Evolutionary conservation across 192 early-diverging fungal species (phyloP).

Genomic region (Radiomyces spectabilis): DNA sequence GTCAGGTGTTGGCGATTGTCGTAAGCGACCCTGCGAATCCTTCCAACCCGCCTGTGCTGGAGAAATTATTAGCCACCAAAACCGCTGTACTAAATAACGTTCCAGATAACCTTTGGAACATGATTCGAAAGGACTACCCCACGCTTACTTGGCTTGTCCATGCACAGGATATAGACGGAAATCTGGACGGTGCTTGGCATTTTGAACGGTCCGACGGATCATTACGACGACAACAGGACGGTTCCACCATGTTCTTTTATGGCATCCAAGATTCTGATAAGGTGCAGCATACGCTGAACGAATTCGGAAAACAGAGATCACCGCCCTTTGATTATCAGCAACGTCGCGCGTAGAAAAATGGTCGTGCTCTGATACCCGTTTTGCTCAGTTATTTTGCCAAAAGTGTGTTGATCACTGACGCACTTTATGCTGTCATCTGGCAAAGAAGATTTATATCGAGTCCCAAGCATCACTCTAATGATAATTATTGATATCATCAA

Average conservation of each 20-base stretch:
- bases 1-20: conserved; percentile 86
- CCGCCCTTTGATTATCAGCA: conserved; percentile 38
- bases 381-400: no score
- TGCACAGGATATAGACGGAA: conserved; percentile 49
- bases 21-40: conserved; percentile 33
- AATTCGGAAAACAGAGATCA: conserved; percentile 51
- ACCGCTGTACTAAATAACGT: conserved; percentile 88
- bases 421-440: no score
- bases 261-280: conserved; percentile 78
- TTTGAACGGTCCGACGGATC: conserved; percentile 92
- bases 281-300: conserved; percentile 60
- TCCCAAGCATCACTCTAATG: no score
- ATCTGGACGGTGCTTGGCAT: conserved; percentile 66
- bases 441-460: no score
- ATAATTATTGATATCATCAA: no score
- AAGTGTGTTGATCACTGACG: no score
- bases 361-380: no score
- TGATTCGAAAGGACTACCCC: conserved; percentile 77
- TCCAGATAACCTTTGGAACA: conserved; percentile 90
- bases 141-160: conserved; percentile 77
- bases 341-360: no score
- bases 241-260: conserved; percentile 87
- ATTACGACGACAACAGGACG: conserved; percentile 48
- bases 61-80: conserved; percentile 86
- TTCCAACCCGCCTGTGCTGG: conserved; percentile 60